Conservation (phyloP, 306 rosid species). For the Sophora flavescens region DNA sequence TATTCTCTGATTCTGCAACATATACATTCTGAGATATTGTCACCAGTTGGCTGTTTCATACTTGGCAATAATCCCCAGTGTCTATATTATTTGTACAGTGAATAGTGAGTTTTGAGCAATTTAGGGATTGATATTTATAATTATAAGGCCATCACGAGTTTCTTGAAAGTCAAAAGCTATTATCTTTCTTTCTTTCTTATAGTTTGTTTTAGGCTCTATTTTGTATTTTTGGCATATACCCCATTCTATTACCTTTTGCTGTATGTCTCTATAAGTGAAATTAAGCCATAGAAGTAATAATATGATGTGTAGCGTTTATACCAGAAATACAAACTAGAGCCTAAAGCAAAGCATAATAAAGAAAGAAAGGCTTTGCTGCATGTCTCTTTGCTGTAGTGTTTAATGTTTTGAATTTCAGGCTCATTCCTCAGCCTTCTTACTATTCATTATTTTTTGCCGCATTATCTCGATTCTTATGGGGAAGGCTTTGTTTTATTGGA, state of each 20-base stretch:
- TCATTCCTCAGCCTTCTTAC: background rate
- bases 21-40: conserved; percentile 21
- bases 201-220: background rate
- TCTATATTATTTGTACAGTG: background rate
- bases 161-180: background rate
- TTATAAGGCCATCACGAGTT: background rate
- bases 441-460: background rate
- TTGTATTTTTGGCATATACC: background rate
- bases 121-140: conserved; percentile 10
- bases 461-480: conserved; percentile 13
- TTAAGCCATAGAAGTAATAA: background rate
- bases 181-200: background rate
- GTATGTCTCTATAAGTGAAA: conserved; percentile 11
- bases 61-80: background rate
- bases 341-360: no score
- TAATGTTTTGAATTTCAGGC: background rate
- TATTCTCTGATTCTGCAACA: conserved; percentile 2
- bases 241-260: conserved; percentile 17
- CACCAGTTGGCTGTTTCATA: conserved; percentile 26
- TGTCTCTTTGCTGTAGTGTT: no score
- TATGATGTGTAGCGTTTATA: background rate
- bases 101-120: conserved; percentile 5
- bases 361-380: no score
- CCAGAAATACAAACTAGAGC: no score
- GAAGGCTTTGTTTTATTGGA: conserved; percentile 2